Conservation (phyloP, 108 stramenopile species). For the Skeletonema potamos region DNA sequence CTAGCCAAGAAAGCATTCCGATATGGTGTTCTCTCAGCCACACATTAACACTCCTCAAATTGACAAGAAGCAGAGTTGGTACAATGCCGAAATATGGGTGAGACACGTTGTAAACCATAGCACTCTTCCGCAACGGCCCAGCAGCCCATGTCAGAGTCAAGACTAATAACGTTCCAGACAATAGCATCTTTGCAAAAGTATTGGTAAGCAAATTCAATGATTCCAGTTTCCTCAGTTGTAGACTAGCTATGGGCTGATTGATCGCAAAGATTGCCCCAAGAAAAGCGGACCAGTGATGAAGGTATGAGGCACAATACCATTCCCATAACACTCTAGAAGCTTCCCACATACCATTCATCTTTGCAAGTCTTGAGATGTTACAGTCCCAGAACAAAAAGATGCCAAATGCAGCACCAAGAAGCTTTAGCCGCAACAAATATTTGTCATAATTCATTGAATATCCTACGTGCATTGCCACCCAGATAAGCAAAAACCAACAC, state of each 20-base stretch:
- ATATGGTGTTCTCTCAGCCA: slow-evolving; percentile 52
- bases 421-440: slow-evolving; percentile 66
- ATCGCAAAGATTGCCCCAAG: slow-evolving; percentile 81
- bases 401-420: slow-evolving; percentile 40
- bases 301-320: slow-evolving; percentile 70
- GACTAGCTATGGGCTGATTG: slow-evolving; percentile 68
- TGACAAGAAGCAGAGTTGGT: slow-evolving; percentile 69
- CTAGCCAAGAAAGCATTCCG: slow-evolving; percentile 63
- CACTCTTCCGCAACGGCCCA: slow-evolving; percentile 49
- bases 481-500: slow-evolving; percentile 77
- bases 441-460: slow-evolving; percentile 59
- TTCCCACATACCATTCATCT: neutral
- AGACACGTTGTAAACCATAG: slow-evolving; percentile 60
- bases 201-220: slow-evolving; percentile 3
- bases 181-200: slow-evolving; percentile 48
- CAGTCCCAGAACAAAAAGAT: slow-evolving; percentile 66
- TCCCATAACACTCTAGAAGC: slow-evolving; percentile 54
- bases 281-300: slow-evolving; percentile 81
- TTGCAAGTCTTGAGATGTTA: slow-evolving; percentile 44
- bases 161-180: slow-evolving; percentile 20
- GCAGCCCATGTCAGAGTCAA: slow-evolving; percentile 51
- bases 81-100: slow-evolving; percentile 81
- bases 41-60: slow-evolving; percentile 68
- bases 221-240: slow-evolving; percentile 42
- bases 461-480: slow-evolving; percentile 51